Base-by-base conservation (phyloP, 768 basidiomycete genomes). In the Mycena rebaudengoi region DNA sequence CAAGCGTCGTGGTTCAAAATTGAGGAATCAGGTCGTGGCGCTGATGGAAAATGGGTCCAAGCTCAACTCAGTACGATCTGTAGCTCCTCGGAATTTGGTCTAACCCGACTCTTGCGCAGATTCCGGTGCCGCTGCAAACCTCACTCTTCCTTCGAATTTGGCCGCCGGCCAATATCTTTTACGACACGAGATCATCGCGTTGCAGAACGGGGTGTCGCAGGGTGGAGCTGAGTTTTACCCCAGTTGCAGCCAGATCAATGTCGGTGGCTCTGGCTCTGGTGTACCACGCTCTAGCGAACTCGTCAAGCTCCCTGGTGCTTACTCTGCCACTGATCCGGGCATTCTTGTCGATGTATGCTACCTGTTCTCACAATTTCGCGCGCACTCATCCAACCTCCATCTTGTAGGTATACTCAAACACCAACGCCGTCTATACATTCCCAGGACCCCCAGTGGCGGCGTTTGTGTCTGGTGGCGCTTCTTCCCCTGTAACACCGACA, bases 191-290 rank as follows among this genome's bases (percentile, higher is more conserved):
- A 89, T 94, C 74, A 88, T 94, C 73, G 88, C 89, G 11, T 85
- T 94, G 14, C 92, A 94, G 70, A 82, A 88, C 45, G 91, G 83
- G 7, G 80, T 71, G n/a, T 66, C 70, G 2, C 11, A 70, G 18
- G 87, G 88, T 6, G 90, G 90, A 20, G 92, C 91, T 1, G 92
- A 95, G 76, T 94, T 93, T 76, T 95, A 95, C 73, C 88, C 90
- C 0, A 85, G 86, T 26, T 95, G 92, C 74, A 80, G 84, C 3
- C 84, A 88, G 75, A 71, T 91, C 64, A 76, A 72, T 37, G 74
- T 94, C 35, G 76, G 81, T 2, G 91, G 91, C 12, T 82, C 77
- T 51, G 82, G 82, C 44, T 82, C 80, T 1, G 88, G 85, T 14
- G 72, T 64, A 2, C 88, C 89, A 4, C 69, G 72, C 0, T 23